A percentile compares a stretch with the other conserved stretches of the same genome.
Conservation (phyloP, 352 stramenopile species). For the Phytophthora pinifolia region DNA sequence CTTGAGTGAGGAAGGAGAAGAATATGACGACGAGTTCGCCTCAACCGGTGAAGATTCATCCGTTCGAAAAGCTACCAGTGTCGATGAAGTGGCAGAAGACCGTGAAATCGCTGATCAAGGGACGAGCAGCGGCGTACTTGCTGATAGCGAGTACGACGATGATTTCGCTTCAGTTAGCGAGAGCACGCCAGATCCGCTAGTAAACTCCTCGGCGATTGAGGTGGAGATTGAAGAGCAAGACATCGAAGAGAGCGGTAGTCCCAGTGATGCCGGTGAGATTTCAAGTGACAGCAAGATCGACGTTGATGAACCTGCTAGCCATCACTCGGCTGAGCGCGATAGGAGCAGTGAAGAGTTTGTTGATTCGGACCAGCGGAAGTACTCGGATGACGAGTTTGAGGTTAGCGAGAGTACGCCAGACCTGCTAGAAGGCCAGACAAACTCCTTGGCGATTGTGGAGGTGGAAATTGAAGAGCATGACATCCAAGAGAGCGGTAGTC, state of each 20-base stretch:
- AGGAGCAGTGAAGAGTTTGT: slow-evolving; percentile 5
- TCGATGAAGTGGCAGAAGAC: background rate
- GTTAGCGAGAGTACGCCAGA: slow-evolving; percentile 15
- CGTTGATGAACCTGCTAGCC: background rate
- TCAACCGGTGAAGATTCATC: slow-evolving; percentile 21
- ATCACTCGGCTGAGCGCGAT: background rate
- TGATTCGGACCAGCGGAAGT: slow-evolving; percentile 7
- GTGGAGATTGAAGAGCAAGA: slow-evolving; percentile 12
- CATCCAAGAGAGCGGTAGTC: slow-evolving; percentile 1
- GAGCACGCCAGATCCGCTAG: background rate
- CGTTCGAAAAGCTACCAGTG: background rate
- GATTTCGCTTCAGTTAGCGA: slow-evolving; percentile 43
- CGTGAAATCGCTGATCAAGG: slow-evolving; percentile 6
- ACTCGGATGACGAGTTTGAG: slow-evolving; percentile 1
- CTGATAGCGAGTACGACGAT: slow-evolving; percentile 35
- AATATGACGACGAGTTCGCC: slow-evolving; percentile 50
- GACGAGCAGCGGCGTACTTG: slow-evolving; percentile 1
- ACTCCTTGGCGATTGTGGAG: background rate
- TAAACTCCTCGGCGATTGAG: background rate
- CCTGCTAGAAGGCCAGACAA: background rate
- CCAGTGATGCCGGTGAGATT: slow-evolving; percentile 8
- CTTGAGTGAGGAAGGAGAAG: slow-evolving; percentile 9
- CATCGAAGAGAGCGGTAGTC: slow-evolving; percentile 1
- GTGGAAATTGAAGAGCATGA: slow-evolving; percentile 11
- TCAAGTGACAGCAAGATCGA: slow-evolving; percentile 8